Base-by-base conservation (phyloP, 257 asterid species). In the Petrea volubilis region DNA sequence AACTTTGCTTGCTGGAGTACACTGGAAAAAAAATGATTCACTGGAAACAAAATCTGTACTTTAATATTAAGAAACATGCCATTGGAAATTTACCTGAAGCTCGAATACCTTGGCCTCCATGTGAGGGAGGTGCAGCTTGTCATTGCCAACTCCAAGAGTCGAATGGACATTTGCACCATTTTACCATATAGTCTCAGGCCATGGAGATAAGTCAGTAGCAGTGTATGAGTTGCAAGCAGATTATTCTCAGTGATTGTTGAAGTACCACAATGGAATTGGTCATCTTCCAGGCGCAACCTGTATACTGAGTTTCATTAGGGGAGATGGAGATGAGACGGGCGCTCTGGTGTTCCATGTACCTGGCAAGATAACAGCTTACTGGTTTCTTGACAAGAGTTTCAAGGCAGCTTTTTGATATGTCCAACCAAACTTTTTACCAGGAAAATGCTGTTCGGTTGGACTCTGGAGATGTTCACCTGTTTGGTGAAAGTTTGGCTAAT, bases 1-100 rank as follows among this genome's bases (percentile, higher is more conserved):
- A 28, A 72, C 0, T 77, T 77, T 50, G 18, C 64, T 10, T 18
- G 13, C 28, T 17, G 81, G 81, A 52, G 74, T 77, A 47, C 68
- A 77, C 58, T 77, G 74, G 55, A n/a, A 77, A 71, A 27, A 67
- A 66, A 5, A 61, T 27, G 66, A 51, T 77, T 29, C 66, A 67
- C 36, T 72, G 78, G 75, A n/a, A 46, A 18, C 44, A 46, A 31
- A 13, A 46, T 24, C 6, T 74, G 41, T 67, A 34, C 63, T 74
- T 47, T 12, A 28, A 60, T 15, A 60, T 61, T 5, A 44, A 23
- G 41, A 68, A 67, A 59, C 67, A 49, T 3, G 20, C 21, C 23
- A 14, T 51, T 7, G 70, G n/a, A 49, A 47, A 46, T 15, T 33
- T 58, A 14, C 74, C 78, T 46, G 18, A 17, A 7, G 56, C 40